Evolutionary conservation across 345 rosid genomes (phyloP), one percentile per base, ranked within the genome.

Genomic region (Boechera retrofracta): DNA sequence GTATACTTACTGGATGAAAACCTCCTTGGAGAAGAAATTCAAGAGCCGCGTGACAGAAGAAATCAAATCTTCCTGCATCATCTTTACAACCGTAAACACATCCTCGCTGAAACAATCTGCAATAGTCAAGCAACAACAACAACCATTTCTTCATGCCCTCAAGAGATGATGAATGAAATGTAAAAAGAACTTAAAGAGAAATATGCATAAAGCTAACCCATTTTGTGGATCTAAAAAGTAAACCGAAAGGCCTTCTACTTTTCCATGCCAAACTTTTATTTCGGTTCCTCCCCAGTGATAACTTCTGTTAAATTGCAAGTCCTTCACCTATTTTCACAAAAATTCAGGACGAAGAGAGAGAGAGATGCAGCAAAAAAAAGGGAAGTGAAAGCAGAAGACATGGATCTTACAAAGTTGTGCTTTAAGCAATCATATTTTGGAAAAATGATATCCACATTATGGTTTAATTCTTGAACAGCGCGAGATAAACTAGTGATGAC

Each of bases 401-500:
- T 48, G 69, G 72, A 77, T 83, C 97, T 94, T 90, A 94, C 98
- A 72, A 87, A 77, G 85, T 64, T 79, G 77, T 78, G 31, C 65
- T 91, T 91, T 88, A 88, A 67, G 79, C 98, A 91, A 76, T 94
- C 91, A 80, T 90, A 91, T 88, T 91, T 94, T 45, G 97, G 97
- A 63, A 94, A 84, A 79, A 94, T 82, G 75, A 94, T 82, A 79
- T 91, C 89, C 26, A 94, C 97, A 63, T 79, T 94, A 84, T 91
- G 97, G 77, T 90, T 89, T 80, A 91, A 74, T 55, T 91, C 97
- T 87, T 94, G 97, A 82, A 94, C 90, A 76, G 98, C 95, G 77
- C 97, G 98, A 64, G 98, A 94, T 56, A 94, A 90, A 86, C 98
- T 87, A 75, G 97, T 94, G 77, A 94, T 93, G 8, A 94, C 96